Evolutionary conservation across 1,284 basidiomycete genomes (phyloP), one percentile per base, ranked within the genome.

Genomic region (Ceratobasidium sp.): DNA sequence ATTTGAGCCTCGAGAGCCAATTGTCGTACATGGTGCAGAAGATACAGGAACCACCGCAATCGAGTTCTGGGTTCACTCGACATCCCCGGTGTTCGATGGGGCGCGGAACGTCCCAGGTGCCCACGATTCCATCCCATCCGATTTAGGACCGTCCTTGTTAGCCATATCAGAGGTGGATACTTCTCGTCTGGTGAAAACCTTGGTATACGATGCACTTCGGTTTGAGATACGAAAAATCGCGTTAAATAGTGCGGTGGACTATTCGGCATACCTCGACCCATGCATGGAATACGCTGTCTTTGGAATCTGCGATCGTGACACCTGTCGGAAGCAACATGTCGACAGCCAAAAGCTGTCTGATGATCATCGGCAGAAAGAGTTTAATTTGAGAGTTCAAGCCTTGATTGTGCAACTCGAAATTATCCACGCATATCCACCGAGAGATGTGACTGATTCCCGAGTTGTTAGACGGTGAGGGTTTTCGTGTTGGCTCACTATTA

Each of bases 221-320:
- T 50, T 34, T 12, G 45, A 62, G 31, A 27, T 49, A 13, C 45
- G 22, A 8, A 8, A 3, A 3, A 62, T n/a, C n/a, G n/a, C n/a
- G n/a, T n/a, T 62, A 47, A 31, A 50, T 50, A 8, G 4, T 15
- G 32, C 45, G 27, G 43, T 22, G 7, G 50, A 20, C 20, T n/a
- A n/a, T n/a, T n/a, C 29, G 2, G 32, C 32, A 17, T 62, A 38
- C 29, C 20, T 62, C 12, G 45, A 38, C 15, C 58, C 58, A 13
- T 62, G 58, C 20, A 27, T 50, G 20, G 47, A 62, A 12, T 62
- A 25, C 40, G 58, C 58, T 3, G 29, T 62, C 1, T 62, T 62
- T 17, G 58, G 58, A 20, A 62, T 27, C 13, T 62, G 58, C 25
- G 32, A 32, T 13, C 45, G 29, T 7, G 6, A 31, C 7, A 8